These are phyloP conservation scores for Xylariaceae sp. DNA, from an alignment of 2,329 filamentous ascomycete species.

Conservation along the genomic window DNA sequence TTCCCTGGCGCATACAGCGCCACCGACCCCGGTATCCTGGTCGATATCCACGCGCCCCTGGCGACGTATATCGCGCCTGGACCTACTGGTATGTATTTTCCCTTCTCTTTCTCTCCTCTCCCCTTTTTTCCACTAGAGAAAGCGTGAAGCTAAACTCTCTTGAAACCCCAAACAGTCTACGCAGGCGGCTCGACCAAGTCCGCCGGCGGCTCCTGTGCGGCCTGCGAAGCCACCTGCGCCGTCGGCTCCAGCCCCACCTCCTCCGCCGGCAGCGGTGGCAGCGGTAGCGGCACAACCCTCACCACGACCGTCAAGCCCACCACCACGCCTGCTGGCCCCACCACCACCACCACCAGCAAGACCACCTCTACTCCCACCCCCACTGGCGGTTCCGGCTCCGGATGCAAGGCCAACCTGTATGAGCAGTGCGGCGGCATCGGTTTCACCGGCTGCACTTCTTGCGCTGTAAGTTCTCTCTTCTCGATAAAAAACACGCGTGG, in stretches of 20 bases:
- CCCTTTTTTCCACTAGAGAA: no score
- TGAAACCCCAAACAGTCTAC: slow-evolving; percentile 9
- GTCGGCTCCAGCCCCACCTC: slow-evolving; percentile 16
- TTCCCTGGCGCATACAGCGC: slow-evolving; percentile 30
- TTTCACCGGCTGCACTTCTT: slow-evolving; percentile 23
- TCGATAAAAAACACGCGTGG: background rate
- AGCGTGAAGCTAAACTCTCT: no score
- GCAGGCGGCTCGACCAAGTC: slow-evolving; percentile 22
- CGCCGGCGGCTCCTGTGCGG: slow-evolving; percentile 23
- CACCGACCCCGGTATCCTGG: slow-evolving; percentile 25
- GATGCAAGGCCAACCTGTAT: slow-evolving; percentile 21
- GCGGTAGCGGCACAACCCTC: slow-evolving; percentile 8
- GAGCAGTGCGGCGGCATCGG: slow-evolving; percentile 24
- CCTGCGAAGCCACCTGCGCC: slow-evolving; percentile 25
- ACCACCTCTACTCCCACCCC: slow-evolving; percentile 2
- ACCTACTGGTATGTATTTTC: slow-evolving; percentile 19
- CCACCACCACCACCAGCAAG: slow-evolving; percentile 1
- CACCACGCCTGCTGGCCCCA: slow-evolving; percentile 13
- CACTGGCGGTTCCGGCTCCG: slow-evolving; percentile 7
- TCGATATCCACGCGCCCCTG: slow-evolving; percentile 31
- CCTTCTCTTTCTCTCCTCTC: background rate
- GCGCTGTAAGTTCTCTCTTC: slow-evolving; percentile 18
- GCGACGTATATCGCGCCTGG: slow-evolving; percentile 27
- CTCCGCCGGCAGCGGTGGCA: slow-evolving; percentile 10
- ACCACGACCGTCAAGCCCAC: slow-evolving; percentile 11